Evolutionary conservation across 768 basidiomycete genomes (phyloP), one percentile per base, ranked within the genome.

Genomic region (Lactarius vividus): DNA sequence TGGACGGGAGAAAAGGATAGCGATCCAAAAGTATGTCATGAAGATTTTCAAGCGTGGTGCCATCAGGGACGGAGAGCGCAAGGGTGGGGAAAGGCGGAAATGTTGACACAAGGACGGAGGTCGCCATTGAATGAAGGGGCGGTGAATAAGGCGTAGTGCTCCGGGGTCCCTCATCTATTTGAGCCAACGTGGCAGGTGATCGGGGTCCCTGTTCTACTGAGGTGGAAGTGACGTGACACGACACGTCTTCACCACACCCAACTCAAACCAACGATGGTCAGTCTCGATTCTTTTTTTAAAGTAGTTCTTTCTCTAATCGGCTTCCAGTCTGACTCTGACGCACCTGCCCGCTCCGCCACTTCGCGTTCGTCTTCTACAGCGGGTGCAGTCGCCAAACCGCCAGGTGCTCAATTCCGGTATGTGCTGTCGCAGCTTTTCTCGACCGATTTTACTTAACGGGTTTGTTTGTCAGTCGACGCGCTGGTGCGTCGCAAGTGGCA

Each of bases 351-450:
- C 80, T 79, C 71, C 71, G 79, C 71, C 77, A 78, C 75, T 70
- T 67, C 66, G 33, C 71, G 65, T 62, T 76, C 74, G 68, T 75
- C 77, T 57, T 79, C 80, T 68, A 75, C 76, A 72, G 66, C 81
- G 55, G 79, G 79, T 52, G 81, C 79, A 52, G 84, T 89, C 62
- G 86, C 84, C 57, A 90, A 85, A 77, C 90, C 91, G 8, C 86
- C 89, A 66, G 90, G 89, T 73, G 88, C 88, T 70, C 88, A 90
- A 77, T 86, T 93, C 79, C 87, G 92, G 91, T 94, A 84, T 80
- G 40, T 35, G 9, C 49, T 35, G 23, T 49, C 13, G n/a, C 20
- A 5, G 20, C 7, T 35, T 13, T 6, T 20, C 58, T 57, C 28
- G 28, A 11, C 10, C 33, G 0, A 26, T n/a, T 23, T 23, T 3